These are phyloP conservation scores for Filobasidium floriforme DNA, from an alignment of 768 basidiomycete species.

Conservation along the genomic window DNA sequence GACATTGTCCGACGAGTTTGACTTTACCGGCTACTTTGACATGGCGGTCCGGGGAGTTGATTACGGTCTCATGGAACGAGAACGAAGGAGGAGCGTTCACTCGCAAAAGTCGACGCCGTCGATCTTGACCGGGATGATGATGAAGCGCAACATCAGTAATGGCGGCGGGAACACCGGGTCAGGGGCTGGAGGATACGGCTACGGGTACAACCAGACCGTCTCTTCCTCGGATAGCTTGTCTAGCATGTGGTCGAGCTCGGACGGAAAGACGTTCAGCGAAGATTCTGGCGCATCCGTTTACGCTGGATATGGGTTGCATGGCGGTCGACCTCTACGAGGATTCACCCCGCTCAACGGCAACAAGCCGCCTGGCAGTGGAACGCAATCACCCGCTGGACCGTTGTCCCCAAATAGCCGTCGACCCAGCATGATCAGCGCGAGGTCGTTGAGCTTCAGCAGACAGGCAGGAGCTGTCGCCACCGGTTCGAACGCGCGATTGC, in stretches of 20 bases:
- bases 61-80: slow-evolving; percentile 14
- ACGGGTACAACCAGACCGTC: slow-evolving; percentile 13
- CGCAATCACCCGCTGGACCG: slow-evolving; percentile 12
- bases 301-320: slow-evolving; percentile 12
- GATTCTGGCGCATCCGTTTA: not conserved
- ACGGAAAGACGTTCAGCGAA: slow-evolving; percentile 20
- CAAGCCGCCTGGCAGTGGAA: not conserved
- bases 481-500: not conserved
- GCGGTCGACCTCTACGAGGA: not conserved
- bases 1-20: slow-evolving; percentile 9
- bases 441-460: slow-evolving; percentile 1
- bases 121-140: slow-evolving; percentile 10
- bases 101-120: slow-evolving; percentile 4
- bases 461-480: slow-evolving; percentile 3
- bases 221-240: slow-evolving; percentile 18
- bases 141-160: slow-evolving; percentile 21
- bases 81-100: slow-evolving; percentile 16
- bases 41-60: slow-evolving; percentile 21
- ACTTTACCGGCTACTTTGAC: slow-evolving; percentile 21
- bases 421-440: slow-evolving; percentile 7
- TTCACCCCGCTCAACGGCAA: slow-evolving; percentile 8
- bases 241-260: slow-evolving; percentile 19
- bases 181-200: not conserved
- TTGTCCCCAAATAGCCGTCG: not conserved
- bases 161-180: not conserved